Evolutionary conservation across 768 basidiomycete species (phyloP).

Genomic region (Lyophyllum atratum): DNA sequence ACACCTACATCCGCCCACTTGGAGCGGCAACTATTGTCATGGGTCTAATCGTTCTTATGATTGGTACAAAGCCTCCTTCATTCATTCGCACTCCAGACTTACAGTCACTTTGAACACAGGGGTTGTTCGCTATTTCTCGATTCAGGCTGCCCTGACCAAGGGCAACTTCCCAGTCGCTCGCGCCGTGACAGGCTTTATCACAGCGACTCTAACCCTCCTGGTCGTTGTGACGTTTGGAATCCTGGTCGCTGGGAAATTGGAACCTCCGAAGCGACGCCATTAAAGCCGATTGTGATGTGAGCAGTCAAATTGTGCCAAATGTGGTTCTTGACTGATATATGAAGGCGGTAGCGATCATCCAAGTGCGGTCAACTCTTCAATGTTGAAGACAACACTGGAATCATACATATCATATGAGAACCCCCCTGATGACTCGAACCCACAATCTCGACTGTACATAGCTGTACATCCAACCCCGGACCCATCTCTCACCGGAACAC

Average conservation of each 20-base stretch:
- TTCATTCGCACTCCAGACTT: not conserved
- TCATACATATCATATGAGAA: not conserved
- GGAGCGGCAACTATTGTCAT: conserved; percentile 22
- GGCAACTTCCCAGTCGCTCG: conserved; percentile 24
- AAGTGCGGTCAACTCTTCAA: not conserved
- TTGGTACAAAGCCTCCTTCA: conserved; percentile 13
- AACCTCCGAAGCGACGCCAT: conserved; percentile 1
- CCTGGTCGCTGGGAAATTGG: conserved; percentile 19
- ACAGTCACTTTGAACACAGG: conserved; percentile 8
- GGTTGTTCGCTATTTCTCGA: conserved; percentile 20
- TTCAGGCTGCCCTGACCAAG: conserved; percentile 24
- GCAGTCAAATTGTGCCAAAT: not conserved
- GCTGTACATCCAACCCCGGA: not conserved
- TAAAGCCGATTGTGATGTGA: conserved; percentile 4
- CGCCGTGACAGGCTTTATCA: conserved; percentile 14
- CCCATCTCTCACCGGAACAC: not conserved
- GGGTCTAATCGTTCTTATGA: conserved; percentile 20
- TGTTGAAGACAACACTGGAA: no score
- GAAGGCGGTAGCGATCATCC: not conserved
- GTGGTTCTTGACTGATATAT: not conserved
- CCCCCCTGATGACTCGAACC: not conserved
- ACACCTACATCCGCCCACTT: conserved; percentile 22
- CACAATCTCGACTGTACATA: not conserved
- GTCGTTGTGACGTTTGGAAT: conserved; percentile 20
- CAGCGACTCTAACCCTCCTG: conserved; percentile 15